Percentiles rank a stretch among this genome's conserved stretches.
phyloP scores from a whole-genome alignment of 2,329 filamentous ascomycete genomes.

The Coniochaeta pulveracea region DNA sequence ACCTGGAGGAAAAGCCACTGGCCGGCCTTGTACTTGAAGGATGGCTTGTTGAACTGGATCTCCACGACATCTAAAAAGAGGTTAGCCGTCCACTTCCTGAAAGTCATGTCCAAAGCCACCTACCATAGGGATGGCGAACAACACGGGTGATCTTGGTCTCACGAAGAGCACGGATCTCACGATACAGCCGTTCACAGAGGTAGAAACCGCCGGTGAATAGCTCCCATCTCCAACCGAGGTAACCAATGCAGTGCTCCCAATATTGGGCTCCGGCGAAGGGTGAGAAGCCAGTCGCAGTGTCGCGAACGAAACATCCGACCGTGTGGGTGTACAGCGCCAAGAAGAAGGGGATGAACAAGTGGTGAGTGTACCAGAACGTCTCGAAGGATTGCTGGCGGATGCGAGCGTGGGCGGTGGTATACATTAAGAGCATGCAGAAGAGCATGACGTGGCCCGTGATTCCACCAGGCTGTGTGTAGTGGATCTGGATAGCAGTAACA shows the following conservation, averaged over 20 bases:
- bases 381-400: conserved; percentile 97
- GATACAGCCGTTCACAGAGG: conserved; percentile 77
- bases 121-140: conserved; percentile 88
- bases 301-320: conserved; percentile 90
- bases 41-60: conserved; percentile 92
- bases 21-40: conserved; percentile 95
- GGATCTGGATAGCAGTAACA: conserved; percentile 74
- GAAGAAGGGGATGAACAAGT: conserved; percentile 94
- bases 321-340: conserved; percentile 93
- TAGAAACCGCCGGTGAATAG: conserved; percentile 78
- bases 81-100: conserved; percentile 16
- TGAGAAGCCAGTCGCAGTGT: conserved; percentile 59
- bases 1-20: conserved; percentile 98
- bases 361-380: conserved; percentile 98
- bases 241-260: conserved; percentile 90
- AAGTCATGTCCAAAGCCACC: conserved; percentile 16
- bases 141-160: conserved; percentile 87
- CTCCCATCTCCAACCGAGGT: conserved; percentile 96
- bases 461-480: conserved; percentile 80
- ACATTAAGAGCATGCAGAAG: conserved; percentile 98
- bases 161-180: conserved; percentile 75
- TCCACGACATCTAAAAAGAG: conserved; percentile 67
- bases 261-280: conserved; percentile 75
- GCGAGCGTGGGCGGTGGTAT: conserved; percentile 84
- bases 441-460: conserved; percentile 97